phyloP scores from a whole-genome alignment of 139 green algal genomes.

The Nannochloris sp. region DNA sequence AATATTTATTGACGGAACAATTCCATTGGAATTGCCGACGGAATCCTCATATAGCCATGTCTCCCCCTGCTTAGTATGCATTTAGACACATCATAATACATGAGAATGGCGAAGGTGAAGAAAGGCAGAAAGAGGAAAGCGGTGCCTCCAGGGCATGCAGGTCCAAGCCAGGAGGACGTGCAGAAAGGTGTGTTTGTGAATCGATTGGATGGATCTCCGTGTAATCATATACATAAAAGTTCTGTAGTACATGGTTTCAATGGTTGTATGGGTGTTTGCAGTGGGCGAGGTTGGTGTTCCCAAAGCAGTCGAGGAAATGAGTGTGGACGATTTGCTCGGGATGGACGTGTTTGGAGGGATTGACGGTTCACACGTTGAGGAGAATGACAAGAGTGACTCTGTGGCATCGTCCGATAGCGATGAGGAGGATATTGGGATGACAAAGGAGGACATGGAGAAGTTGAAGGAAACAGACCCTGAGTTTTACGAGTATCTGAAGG shows the following conservation, averaged over 20 bases:
- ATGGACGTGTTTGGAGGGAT: background rate
- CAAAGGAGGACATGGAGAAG: conserved; percentile 72
- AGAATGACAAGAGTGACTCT: background rate
- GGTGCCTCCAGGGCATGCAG: no score
- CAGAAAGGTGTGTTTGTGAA: background rate
- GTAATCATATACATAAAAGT: no score
- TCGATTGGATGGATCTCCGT: background rate
- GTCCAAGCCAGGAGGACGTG: no score
- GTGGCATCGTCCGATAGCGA: conserved; percentile 12
- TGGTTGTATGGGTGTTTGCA: background rate
- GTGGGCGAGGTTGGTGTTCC: background rate
- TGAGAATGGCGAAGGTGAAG: no score
- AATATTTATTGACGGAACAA: no score
- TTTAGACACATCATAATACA: no score
- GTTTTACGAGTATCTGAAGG: conserved; percentile 80
- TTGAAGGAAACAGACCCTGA: conserved; percentile 81
- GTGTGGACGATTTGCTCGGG: conserved; percentile 25
- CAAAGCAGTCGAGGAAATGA: conserved; percentile 18
- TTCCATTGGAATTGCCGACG: no score
- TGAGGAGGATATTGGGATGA: conserved; percentile 36
- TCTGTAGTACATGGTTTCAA: no score
- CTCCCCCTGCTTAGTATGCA: no score
- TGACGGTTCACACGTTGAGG: conserved; percentile 7
- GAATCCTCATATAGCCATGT: no score
- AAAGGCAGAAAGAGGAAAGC: no score